Conservation (phyloP, 306 rosid species). For the Sophora flavescens region DNA sequence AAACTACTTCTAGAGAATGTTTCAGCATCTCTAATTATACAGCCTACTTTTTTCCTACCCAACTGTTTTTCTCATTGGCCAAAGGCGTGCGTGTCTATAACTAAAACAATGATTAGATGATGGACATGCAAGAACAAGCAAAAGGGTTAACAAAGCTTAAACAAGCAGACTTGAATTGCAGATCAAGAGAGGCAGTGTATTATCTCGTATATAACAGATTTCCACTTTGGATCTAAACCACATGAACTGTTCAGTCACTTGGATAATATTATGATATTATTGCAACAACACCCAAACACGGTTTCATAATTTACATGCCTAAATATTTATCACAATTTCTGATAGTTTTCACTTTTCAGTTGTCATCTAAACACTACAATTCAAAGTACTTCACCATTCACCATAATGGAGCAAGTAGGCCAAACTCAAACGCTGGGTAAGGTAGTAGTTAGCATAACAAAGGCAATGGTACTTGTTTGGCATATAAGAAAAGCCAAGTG, state of each 20-base stretch:
- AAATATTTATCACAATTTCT: background rate
- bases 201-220: background rate
- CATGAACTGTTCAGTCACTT: background rate
- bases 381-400: background rate
- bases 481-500: background rate
- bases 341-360: too few relatives aligned
- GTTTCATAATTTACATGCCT: slow-evolving; percentile 1
- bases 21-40: slow-evolving; percentile 1
- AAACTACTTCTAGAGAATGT: background rate
- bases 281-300: background rate
- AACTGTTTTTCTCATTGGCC: background rate
- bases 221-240: background rate
- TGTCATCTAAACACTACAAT: background rate
- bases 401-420: background rate
- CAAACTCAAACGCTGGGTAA: background rate
- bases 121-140: slow-evolving; percentile 33
- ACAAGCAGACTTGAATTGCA: slow-evolving; percentile 7
- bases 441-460: background rate
- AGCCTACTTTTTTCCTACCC: background rate
- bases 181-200: background rate
- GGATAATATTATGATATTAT: background rate
- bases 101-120: background rate
- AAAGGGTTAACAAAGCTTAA: slow-evolving; percentile 9
- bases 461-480: background rate
- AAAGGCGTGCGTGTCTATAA: background rate